Evolutionary conservation across 768 basidiomycete genomes (phyloP), one percentile per base, ranked within the genome.

Genomic region (Lactarius sanguifluus): DNA sequence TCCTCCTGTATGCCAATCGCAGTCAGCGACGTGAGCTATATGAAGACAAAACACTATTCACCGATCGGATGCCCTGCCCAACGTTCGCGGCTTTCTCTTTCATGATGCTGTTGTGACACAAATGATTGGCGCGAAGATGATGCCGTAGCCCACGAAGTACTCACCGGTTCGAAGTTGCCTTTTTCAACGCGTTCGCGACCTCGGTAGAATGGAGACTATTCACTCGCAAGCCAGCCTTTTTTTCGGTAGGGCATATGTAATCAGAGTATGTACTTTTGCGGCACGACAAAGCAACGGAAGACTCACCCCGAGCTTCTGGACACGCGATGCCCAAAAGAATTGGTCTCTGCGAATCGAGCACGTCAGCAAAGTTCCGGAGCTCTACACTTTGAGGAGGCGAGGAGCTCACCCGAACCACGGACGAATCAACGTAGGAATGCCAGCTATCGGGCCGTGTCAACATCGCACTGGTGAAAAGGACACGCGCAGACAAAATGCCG

Each of bases 341-440:
- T 87, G 86, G 70, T 87, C 86, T 18, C 78, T 76, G 65, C 47
- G 6, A 34, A 59, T 34, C 38, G 30, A 4, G 28, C 8, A 18
- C 13, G 28, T 67, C 66, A 67, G 62, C 28, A 59, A 43, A 18
- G 47, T 50, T 58, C 70, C 65, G 68, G 65, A 57, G 30, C 9
- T n/a, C 18, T 47, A 25, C 9, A 32, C 34, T 40, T 30, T 40
- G 34, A 1, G 15, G 16, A 2, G 16, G 5, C 36, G 23, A 25
- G 2, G 20, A 20, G 69, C 77, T 68, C 61, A 78, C 64, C 86
- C 88, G 71, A 89, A 90, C 84, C 85, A 90, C 1, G 88, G 87
- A 69, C 85, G 85, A 72, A 90, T 88, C 65, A 88, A 69, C 1
- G 88, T 90, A 2, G 88, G 87, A 38, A 87, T 79, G 1, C 87